Evolutionary conservation across 129 eudicot genomes (phyloP).

Genomic region (Escallonia rubra): DNA sequence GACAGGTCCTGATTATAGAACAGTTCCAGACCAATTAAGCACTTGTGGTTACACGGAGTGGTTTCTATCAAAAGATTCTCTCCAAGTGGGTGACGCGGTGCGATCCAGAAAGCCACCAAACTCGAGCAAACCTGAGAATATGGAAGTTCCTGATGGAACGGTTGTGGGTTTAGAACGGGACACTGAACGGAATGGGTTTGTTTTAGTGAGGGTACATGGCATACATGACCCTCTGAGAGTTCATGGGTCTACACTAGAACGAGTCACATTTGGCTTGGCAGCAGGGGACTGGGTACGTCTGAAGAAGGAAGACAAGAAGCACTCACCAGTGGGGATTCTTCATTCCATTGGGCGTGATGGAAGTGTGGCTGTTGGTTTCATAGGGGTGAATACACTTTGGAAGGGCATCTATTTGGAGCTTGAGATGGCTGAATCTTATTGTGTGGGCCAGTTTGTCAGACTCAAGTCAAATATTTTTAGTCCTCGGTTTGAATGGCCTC

Average conservation of each 20-base stretch:
- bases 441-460: slow-evolving; percentile 79
- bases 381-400: slow-evolving; percentile 70
- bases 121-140: slow-evolving; percentile 60
- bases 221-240: slow-evolving; percentile 79
- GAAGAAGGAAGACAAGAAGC: slow-evolving; percentile 56
- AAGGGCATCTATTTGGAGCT: slow-evolving; percentile 54
- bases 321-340: slow-evolving; percentile 77
- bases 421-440: slow-evolving; percentile 73
- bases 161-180: slow-evolving; percentile 70
- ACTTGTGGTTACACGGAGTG: slow-evolving; percentile 64
- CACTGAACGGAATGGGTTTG: slow-evolving; percentile 37
- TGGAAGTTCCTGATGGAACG: slow-evolving; percentile 72
- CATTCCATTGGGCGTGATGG: slow-evolving; percentile 72
- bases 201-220: slow-evolving; percentile 70
- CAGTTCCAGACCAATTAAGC: slow-evolving; percentile 27
- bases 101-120: slow-evolving; percentile 77
- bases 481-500: slow-evolving; percentile 90
- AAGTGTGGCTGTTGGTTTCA: slow-evolving; percentile 50
- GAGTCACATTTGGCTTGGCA: slow-evolving; percentile 74
- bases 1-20: slow-evolving; percentile 29
- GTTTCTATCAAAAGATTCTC: slow-evolving; percentile 73
- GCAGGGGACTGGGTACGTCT: slow-evolving; percentile 90
- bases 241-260: slow-evolving; percentile 62
- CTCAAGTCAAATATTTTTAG: slow-evolving; percentile 59
- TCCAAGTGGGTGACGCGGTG: slow-evolving; percentile 74